These are phyloP conservation scores for Aspergillus persii DNA, from an alignment of 2,329 filamentous ascomycete species.

Conservation along the genomic window DNA sequence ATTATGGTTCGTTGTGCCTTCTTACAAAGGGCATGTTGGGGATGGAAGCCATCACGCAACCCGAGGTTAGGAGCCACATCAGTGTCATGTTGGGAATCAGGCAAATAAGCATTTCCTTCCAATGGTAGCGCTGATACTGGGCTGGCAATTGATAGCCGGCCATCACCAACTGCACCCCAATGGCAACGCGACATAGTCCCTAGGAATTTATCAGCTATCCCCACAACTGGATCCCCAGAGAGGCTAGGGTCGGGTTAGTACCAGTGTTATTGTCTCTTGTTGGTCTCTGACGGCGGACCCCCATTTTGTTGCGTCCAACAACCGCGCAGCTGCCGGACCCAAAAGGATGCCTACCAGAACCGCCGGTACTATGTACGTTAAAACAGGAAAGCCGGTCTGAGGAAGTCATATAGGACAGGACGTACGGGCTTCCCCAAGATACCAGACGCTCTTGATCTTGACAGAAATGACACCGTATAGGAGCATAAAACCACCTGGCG, in stretches of 20 bases:
- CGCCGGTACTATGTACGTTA: neutral
- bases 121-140: constrained; percentile 1
- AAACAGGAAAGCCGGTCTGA: neutral
- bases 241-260: neutral
- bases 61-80: constrained; percentile 4
- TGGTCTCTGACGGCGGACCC: neutral
- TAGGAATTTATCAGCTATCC: neutral
- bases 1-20: neutral
- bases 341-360: constrained; percentile 1
- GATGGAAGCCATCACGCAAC: constrained; percentile 1
- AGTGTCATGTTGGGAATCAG: constrained; percentile 2
- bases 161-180: constrained; percentile 2
- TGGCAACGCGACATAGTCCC: constrained; percentile 2
- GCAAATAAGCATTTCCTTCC: constrained; percentile 6
- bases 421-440: constrained; percentile 4
- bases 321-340: neutral
- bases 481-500: constrained; percentile 1
- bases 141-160: constrained; percentile 3
- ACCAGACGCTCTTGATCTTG: constrained; percentile 3
- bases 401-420: neutral
- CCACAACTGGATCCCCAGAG: neutral
- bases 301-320: constrained; percentile 3
- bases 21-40: constrained; percentile 1
- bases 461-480: constrained; percentile 1
- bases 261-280: constrained; percentile 1